These are phyloP conservation scores for Solanum neorickii DNA, from an alignment of 257 asterid species.

Conservation along the genomic window DNA sequence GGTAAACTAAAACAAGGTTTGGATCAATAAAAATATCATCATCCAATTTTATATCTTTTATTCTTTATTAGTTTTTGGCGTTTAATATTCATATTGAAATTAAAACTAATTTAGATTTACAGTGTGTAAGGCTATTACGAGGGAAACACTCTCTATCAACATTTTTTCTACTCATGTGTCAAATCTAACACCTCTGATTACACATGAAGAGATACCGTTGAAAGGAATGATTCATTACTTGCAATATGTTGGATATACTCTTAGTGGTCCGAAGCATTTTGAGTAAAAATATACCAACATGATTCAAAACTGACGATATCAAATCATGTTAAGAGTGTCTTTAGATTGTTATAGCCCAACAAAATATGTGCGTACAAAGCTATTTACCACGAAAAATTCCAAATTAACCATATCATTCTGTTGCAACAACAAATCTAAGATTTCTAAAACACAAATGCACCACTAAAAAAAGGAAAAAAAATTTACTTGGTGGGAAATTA, in stretches of 20 bases:
- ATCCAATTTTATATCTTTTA: background rate
- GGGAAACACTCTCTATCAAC: background rate
- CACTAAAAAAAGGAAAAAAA: too few species aligned
- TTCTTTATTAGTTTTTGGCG: background rate
- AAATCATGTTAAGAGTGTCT: background rate
- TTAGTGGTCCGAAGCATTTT: background rate
- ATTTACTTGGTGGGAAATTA: background rate
- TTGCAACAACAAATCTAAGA: too few species aligned
- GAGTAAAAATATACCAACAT: background rate
- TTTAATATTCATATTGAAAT: background rate
- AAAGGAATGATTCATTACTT: background rate
- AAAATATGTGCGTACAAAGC: background rate
- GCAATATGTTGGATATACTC: background rate
- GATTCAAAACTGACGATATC: background rate
- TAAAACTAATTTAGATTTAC: background rate
- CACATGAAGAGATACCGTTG: rapidly evolving
- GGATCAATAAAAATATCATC: background rate
- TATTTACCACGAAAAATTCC: background rate
- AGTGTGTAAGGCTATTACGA: background rate
- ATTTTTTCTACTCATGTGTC: background rate
- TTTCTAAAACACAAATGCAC: too few species aligned
- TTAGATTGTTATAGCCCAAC: background rate
- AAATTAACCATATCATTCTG: rapidly evolving
- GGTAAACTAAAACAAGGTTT: background rate
- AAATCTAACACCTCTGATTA: background rate